A percentile compares a stretch with the other conserved stretches of the same genome.
Evolutionary conservation across 2,329 filamentous ascomycete species (phyloP).

Genomic region (Cryphonectria japonica): DNA sequence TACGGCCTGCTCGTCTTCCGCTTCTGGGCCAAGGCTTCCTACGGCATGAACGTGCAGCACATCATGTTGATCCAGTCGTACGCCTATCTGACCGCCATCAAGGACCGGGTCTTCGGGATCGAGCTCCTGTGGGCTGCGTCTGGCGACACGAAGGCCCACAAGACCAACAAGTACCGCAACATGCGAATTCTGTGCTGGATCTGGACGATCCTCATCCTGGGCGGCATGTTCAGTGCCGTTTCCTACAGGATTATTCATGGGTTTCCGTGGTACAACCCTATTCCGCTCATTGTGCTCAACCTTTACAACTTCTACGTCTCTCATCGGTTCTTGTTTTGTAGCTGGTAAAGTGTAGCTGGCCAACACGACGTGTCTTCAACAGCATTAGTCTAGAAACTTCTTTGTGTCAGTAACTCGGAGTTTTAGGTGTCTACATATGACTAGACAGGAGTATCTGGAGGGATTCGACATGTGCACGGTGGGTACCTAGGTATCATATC

Average conservation of each 20-base stretch:
- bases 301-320: conserved; percentile 44
- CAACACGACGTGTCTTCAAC: neutral
- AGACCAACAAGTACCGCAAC: conserved; percentile 47
- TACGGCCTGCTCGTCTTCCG: conserved; percentile 45
- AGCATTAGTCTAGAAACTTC: neutral
- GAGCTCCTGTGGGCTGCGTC: conserved; percentile 45
- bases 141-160: conserved; percentile 45
- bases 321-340: conserved; percentile 45
- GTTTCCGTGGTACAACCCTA: conserved; percentile 44
- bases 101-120: conserved; percentile 45
- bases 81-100: conserved; percentile 47
- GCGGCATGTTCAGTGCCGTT: conserved; percentile 41
- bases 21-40: conserved; percentile 45
- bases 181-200: conserved; percentile 46
- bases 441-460: neutral
- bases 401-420: neutral
- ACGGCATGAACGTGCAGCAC: conserved; percentile 49
- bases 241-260: conserved; percentile 40
- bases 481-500: too few species aligned
- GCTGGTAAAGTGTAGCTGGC: conserved; percentile 31
- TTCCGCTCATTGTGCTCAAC: conserved; percentile 44
- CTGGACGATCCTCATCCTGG: conserved; percentile 42
- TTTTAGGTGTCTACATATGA: neutral
- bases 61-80: conserved; percentile 47
- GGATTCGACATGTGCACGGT: neutral